phyloP scores from a whole-genome alignment of 805 yeast species.

The Saccharomycopsis guyanensis region DNA sequence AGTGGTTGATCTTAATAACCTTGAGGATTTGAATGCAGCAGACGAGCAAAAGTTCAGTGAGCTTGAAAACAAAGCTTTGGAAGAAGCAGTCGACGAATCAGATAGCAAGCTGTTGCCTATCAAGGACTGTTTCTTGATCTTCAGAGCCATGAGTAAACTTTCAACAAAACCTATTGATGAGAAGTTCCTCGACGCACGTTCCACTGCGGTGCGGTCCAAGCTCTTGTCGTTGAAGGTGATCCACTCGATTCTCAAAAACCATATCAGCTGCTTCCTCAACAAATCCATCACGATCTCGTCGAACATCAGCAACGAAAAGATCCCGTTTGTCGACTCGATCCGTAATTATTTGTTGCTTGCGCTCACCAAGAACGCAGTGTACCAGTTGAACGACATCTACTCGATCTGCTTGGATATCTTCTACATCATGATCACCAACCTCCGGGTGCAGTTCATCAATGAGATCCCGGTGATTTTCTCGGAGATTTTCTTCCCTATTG shows the following conservation, averaged over 20 bases:
- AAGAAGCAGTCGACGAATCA: conserved; percentile 26
- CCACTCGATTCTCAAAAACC: conserved; percentile 77
- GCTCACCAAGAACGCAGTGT: conserved; percentile 86
- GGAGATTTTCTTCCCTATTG: conserved; percentile 89
- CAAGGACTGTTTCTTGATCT: conserved; percentile 87
- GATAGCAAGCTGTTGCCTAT: conserved; percentile 62
- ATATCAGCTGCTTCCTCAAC: conserved; percentile 71
- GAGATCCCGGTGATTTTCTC: conserved; percentile 91
- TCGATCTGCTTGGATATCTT: conserved; percentile 88
- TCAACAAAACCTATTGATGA: conserved; percentile 79
- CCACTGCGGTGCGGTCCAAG: conserved; percentile 89
- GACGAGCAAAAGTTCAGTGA: conserved; percentile 25
- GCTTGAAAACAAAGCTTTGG: conserved; percentile 23
- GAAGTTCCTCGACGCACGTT: conserved; percentile 72
- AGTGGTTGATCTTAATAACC: conserved; percentile 26
- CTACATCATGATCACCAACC: conserved; percentile 77
- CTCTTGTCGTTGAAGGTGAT: conserved; percentile 80
- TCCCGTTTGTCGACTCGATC: conserved; percentile 67
- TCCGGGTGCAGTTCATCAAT: conserved; percentile 81
- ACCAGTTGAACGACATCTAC: conserved; percentile 83
- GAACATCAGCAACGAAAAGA: conserved; percentile 43
- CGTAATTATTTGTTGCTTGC: conserved; percentile 79
- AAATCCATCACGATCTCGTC: conserved; percentile 46
- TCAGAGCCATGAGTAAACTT: conserved; percentile 91
- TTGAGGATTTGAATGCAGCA: conserved; percentile 25